Base-by-base conservation (phyloP, 257 asterid species). In the Penstemon barbatus region DNA sequence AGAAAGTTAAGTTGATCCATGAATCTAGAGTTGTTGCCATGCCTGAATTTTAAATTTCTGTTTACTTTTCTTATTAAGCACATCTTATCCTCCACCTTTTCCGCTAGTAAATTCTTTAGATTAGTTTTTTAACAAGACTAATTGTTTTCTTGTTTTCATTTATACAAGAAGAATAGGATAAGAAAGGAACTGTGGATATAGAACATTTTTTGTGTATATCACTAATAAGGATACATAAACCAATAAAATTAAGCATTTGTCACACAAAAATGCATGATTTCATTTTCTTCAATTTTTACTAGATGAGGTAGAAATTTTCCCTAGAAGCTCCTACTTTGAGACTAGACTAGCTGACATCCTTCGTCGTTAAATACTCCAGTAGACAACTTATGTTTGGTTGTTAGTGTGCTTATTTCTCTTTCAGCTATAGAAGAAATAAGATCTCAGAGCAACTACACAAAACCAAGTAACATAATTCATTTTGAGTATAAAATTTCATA, bases 11-110 rank as follows among this genome's bases (percentile, higher is more conserved):
- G 53, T 50, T 12, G 58, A 40, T 11, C 39, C 9, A 4, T 51
- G 46, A 48, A 66, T 73, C 49, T 12, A 46, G 67, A 69, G 61
- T 7, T n/a, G 40, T 38, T n/a, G 10, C 4, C 6, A 7, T 38
- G 50, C 39, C 54, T 48, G 48, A 25, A 37, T 48, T 49, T 49
- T 12, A 43, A 54, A 56, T 0, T 10, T 18, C 41, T 39, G 12
- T 69, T 59, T 59, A 57, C 33, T 49, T 70, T 59, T 33, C 57
- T 18, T 33, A 39, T 13, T 15, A 51, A 39, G 48, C 55, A 13
- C 63, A 43, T 50, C 7, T 4, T 63, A 4, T 7, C 57, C 38
- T 64, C 15, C 71, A 54, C 10, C 33, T n/a, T 15, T 39, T 15
- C 36, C 36, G 54, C 46, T 44, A 18, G 39, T 15, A 4, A n/a